Base-by-base conservation (phyloP, 345 rosid species). In the Boechera stricta region DNA sequence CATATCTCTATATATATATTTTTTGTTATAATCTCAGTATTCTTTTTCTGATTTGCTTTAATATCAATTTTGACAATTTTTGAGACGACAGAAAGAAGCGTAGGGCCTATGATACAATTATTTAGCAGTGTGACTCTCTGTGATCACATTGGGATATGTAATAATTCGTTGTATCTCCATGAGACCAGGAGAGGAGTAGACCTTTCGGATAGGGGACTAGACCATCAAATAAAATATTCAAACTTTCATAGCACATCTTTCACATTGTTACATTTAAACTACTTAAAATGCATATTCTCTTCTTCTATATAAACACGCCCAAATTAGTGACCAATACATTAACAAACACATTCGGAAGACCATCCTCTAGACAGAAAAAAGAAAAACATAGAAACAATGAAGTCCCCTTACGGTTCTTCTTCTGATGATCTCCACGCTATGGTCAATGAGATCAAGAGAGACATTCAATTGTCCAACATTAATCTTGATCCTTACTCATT, bases 401-500 rank as follows among this genome's bases (percentile, higher is more conserved):
- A 49, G 16, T 59, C n/a, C 59, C 21, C 72, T 35, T 55, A 21
- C 15, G 16, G 18, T 58, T 49, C 67, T 49, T 75, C 73, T 28
- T 52, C 24, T 69, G 10, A 41, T 52, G 75, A 62, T 69, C 64
- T 69, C 67, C 69, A 71, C 29, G 72, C 63, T 44, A 58, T 81
- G 44, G 80, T 76, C 63, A 55, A 81, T 24, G 74, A 79, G 66
- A 72, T 85, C 18, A 86, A 80, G 64, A 62, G 54, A 64, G 77
- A 78, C 6, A 42, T 84, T 58, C 64, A 79, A 4, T 10, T 36
- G 0, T 32, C 57, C 12, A 51, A 33, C 67, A 52, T 45, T 1
- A 67, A 13, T 11, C 7, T 49, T 38, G 63, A 82, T 74, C 76
- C 84, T 1, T 60, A 75, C 72, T 63, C 79, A 0, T 75, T 75